Conservation (phyloP, 352 stramenopile genomes). For the Phytophthora cajani region DNA sequence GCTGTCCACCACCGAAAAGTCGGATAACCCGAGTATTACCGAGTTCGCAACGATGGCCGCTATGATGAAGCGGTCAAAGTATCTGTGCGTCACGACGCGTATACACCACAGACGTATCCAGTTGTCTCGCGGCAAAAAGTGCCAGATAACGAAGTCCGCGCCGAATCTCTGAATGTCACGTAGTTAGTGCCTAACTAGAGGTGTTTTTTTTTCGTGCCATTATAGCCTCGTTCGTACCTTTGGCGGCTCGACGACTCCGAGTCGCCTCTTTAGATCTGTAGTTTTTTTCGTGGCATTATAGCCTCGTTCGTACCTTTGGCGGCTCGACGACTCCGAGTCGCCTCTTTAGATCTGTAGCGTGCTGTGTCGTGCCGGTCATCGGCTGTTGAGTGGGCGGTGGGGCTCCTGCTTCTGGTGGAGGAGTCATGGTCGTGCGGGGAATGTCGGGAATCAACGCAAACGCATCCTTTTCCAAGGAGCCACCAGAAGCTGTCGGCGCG, state of each 20-base stretch:
- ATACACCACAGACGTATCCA: conserved; percentile 61
- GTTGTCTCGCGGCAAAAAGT: conserved; percentile 52
- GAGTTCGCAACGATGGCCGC: conserved; percentile 88
- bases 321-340: conserved; percentile 25
- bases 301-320: conserved; percentile 15
- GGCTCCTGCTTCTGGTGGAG: conserved; percentile 38
- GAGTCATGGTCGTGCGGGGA: conserved; percentile 38
- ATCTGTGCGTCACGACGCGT: conserved; percentile 50
- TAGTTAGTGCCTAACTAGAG: background rate
- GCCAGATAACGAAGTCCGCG: conserved; percentile 55
- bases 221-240: conserved; percentile 12
- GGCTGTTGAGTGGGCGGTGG: conserved; percentile 5
- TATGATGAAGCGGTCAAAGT: conserved; percentile 90
- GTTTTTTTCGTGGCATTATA: background rate
- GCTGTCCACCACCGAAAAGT: conserved; percentile 79
- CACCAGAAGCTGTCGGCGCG: conserved; percentile 41
- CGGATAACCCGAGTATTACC: conserved; percentile 84
- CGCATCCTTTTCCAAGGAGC: conserved; percentile 46
- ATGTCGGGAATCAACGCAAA: conserved; percentile 45
- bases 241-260: conserved; percentile 20
- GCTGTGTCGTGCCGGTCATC: background rate
- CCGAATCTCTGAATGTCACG: conserved; percentile 41
- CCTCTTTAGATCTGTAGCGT: conserved; percentile 25
- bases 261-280: conserved; percentile 28
- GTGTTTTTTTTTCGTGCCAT: background rate